Evolutionary conservation across 2,329 filamentous ascomycete genomes (phyloP).

Genomic region (Ceratocystis huliohia): DNA sequence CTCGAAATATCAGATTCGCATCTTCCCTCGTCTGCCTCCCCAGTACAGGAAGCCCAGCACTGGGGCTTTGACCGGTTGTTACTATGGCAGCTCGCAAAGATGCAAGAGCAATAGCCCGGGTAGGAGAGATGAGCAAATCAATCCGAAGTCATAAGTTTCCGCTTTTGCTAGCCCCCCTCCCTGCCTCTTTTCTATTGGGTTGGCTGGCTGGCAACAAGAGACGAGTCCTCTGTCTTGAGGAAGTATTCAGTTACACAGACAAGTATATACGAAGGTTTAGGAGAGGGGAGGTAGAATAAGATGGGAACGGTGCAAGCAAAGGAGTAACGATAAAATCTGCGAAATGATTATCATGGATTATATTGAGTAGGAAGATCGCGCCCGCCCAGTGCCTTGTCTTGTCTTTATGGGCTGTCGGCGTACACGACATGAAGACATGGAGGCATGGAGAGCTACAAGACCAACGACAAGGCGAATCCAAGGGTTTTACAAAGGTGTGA

Average conservation of each 20-base stretch:
- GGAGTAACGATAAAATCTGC: background rate
- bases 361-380: background rate
- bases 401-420: background rate
- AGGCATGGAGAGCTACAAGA: background rate
- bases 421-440: background rate
- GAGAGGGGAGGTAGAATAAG: background rate
- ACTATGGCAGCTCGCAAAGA: background rate
- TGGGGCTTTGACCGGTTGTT: background rate
- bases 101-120: background rate
- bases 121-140: slow-evolving; percentile 5
- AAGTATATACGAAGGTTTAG: background rate
- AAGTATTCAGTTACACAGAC: background rate
- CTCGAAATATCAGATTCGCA: background rate
- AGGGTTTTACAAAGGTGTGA: background rate
- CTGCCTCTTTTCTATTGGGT: background rate
- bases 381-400: background rate
- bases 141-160: background rate
- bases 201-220: background rate
- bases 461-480: background rate
- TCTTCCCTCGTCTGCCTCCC: no score
- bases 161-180: background rate
- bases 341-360: background rate
- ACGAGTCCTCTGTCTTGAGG: background rate
- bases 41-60: background rate
- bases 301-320: background rate